Conservation (phyloP, 2,329 filamentous ascomycete species). For the Stagonosporopsis chrysanthemi region DNA sequence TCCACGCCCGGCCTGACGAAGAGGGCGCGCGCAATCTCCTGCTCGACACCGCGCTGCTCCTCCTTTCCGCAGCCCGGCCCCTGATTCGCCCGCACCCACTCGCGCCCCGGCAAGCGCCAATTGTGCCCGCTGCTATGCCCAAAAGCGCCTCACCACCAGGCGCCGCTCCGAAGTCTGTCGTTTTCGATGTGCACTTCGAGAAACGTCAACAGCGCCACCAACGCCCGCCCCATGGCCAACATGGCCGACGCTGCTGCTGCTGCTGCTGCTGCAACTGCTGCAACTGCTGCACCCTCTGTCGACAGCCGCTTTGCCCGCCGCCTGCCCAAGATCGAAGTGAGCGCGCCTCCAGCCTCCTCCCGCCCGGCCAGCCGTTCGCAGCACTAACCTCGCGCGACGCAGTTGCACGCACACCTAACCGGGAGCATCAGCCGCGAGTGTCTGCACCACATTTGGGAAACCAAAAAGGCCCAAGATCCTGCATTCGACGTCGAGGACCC, state of each 20-base stretch:
- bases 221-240: constrained; percentile 3
- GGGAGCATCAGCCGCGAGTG: constrained; percentile 77
- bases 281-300: constrained; percentile 24
- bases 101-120: constrained; percentile 15
- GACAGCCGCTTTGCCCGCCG: constrained; percentile 41
- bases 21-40: constrained; percentile 42
- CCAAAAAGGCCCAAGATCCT: constrained; percentile 61
- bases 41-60: constrained; percentile 33
- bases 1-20: constrained; percentile 28
- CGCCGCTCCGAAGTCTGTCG: constrained; percentile 23
- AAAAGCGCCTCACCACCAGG: constrained; percentile 23
- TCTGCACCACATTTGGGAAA: constrained; percentile 76
- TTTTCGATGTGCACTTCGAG: constrained; percentile 28
- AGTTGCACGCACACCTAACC: constrained; percentile 83
- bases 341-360: constrained; percentile 27
- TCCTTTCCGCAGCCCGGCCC: constrained; percentile 24
- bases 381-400: constrained; percentile 37
- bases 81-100: constrained; percentile 23
- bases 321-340: constrained; percentile 56
- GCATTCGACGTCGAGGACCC: constrained; percentile 71
- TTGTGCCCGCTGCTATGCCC: constrained; percentile 24
- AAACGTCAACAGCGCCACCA: constrained; percentile 33
- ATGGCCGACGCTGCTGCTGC: constrained; percentile 26
- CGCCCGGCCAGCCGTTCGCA: constrained; percentile 39
- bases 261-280: constrained; percentile 24